Conservation (phyloP, 2,329 filamentous ascomycete genomes). For the Exophiala bonariae region DNA sequence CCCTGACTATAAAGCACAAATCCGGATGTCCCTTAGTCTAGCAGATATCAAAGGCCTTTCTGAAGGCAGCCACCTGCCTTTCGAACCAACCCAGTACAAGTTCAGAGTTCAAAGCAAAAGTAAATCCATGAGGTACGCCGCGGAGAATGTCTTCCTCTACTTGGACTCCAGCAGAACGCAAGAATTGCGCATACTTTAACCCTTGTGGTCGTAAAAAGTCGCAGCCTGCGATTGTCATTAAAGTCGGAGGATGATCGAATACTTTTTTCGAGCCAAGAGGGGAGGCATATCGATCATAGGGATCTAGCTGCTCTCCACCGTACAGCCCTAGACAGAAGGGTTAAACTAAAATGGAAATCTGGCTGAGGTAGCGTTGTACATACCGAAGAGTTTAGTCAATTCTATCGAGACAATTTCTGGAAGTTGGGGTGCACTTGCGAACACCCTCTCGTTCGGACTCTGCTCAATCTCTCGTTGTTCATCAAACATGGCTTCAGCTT, state of each 20-base stretch:
- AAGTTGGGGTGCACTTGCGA: conserved; percentile 1
- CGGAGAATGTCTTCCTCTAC: conserved; percentile 10
- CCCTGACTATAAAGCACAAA: too few relatives aligned
- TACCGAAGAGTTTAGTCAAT: conserved; percentile 9
- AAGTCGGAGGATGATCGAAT: conserved; percentile 4
- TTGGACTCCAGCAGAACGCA: conserved; percentile 6
- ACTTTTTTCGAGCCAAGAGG: conserved; percentile 3
- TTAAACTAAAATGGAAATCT: neutral
- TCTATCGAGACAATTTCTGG: conserved; percentile 7
- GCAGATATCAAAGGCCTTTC: conserved; percentile 1
- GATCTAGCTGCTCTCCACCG: conserved; percentile 1
- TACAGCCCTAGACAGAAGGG: conserved; percentile 4
- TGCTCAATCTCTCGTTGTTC: neutral
- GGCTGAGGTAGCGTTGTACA: neutral
- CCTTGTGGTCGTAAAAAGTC: conserved; percentile 9
- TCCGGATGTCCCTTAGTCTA: neutral
- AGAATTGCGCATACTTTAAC: conserved; percentile 8
- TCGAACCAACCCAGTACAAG: conserved; percentile 8
- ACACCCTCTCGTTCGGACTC: conserved; percentile 3
- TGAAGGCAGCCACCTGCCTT: conserved; percentile 5
- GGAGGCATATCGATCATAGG: conserved; percentile 6
- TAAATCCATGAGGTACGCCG: conserved; percentile 17
- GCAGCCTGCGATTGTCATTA: conserved; percentile 11
- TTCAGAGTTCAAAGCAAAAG: conserved; percentile 5
- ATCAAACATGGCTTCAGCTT: conserved; percentile 7